Evolutionary conservation across 495 filamentous ascomycete genomes (phyloP), one percentile per base, ranked within the genome.

Genomic region (Penicillium atrosanguineum): DNA sequence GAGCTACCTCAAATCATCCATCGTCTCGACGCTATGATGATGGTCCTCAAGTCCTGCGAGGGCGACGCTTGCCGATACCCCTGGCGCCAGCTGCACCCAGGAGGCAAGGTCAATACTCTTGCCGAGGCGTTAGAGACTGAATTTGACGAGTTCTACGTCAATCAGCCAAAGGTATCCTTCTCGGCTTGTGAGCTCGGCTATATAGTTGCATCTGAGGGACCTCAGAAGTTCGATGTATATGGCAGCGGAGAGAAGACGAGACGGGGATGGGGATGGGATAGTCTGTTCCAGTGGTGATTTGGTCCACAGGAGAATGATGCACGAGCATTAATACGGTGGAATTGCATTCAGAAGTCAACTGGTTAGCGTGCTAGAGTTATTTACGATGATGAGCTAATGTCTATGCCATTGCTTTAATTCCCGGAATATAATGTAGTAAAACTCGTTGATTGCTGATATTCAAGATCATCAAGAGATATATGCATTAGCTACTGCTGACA

Each of bases 41-140:
- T 86, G 29, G 81, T 86, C 4, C 70, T 84, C 18, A 87, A 87
- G 60, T 79, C 77, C 12, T 87, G 83, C 65, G 74, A 79, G 51
- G 73, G 67, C 8, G 63, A 70, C 28, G 68, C 72, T 6, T 86
- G 83, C 53, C 62, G 69, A 0, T 46, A 75, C 7, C 83, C 83
- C 0, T 87, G 83, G 83, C 55, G 54, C 18, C 70, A 71, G 6
- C 66, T 87, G 5, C 83, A 86, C 46, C 81, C 82, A 6, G 63
- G 54, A 0, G 79, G 81, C 2, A 69, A 65, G 18, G 74, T 76
- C 0, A 48, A 59, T 5, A 69, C 23, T 8, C 59, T 78, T 11
- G 43, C 55, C 0, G 68, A 72, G 37, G 74, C 71, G 7, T 49
- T 88, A n/a, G 65, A 70, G 7, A 36, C 69, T 12, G 55, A 68